These are phyloP conservation scores for Penicillium sp. DNA, from an alignment of 2,329 filamentous ascomycete species.

Conservation along the genomic window DNA sequence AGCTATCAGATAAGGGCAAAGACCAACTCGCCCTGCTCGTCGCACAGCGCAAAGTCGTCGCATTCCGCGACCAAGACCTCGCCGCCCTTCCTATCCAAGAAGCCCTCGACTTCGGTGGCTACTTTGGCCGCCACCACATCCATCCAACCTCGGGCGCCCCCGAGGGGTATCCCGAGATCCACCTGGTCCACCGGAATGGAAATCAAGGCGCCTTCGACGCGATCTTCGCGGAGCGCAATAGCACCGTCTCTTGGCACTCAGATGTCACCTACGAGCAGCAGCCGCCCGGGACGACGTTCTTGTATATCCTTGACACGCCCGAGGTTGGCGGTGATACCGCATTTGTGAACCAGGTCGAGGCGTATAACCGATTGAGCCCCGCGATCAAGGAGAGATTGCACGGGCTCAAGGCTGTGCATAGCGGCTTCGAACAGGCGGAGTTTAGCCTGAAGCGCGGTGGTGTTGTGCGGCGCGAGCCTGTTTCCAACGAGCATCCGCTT, in stretches of 20 bases:
- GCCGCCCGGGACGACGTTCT: conserved; percentile 85
- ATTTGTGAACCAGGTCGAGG: conserved; percentile 76
- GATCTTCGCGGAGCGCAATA: conserved; percentile 71
- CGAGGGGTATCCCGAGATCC: conserved; percentile 71
- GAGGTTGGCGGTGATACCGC: conserved; percentile 79
- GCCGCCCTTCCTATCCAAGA: conserved; percentile 70
- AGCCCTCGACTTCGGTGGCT: conserved; percentile 70
- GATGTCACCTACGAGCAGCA: conserved; percentile 86
- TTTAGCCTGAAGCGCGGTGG: conserved; percentile 66
- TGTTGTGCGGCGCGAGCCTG: conserved; percentile 73
- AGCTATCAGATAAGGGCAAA: conserved; percentile 34
- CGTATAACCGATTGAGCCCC: conserved; percentile 78
- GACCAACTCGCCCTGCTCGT: conserved; percentile 41
- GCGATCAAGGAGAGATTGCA: conserved; percentile 78
- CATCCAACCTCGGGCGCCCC: conserved; percentile 78
- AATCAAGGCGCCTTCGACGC: conserved; percentile 62
- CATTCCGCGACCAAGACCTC: conserved; percentile 64
- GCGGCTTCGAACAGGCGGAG: conserved; percentile 76
- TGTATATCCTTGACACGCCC: conserved; percentile 81
- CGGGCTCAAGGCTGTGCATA: conserved; percentile 78
- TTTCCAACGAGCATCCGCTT: conserved; percentile 73
- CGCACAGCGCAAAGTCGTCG: conserved; percentile 41
- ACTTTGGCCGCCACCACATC: conserved; percentile 81
- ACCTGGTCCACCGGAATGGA: conserved; percentile 74
- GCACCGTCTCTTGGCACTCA: conserved; percentile 82